These are phyloP conservation scores for Schrenkiella parvula DNA, from an alignment of 345 rosid genomes.

Conservation along the genomic window DNA sequence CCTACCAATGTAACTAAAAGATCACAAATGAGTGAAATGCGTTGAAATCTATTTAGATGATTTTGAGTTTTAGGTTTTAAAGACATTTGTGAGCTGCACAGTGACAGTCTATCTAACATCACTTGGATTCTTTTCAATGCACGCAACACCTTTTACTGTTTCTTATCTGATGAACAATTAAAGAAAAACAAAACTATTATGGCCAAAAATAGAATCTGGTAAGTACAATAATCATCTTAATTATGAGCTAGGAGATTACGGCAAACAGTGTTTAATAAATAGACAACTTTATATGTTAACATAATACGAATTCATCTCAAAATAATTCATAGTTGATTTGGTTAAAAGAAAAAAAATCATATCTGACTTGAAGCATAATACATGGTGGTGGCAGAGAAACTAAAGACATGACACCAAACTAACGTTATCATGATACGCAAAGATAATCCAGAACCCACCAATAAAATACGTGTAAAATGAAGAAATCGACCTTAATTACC, in stretches of 20 bases:
- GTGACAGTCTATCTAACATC: conserved; percentile 32
- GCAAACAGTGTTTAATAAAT: neutral
- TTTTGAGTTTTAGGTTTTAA: neutral
- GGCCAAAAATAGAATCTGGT: neutral
- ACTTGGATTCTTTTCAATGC: conserved; percentile 22
- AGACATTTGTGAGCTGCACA: neutral
- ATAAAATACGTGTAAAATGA: conserved; percentile 1
- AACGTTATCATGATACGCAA: conserved; percentile 21
- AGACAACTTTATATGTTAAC: neutral
- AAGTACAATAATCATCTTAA: neutral
- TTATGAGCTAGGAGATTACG: neutral
- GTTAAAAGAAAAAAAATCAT: neutral
- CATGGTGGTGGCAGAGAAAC: conserved; percentile 18
- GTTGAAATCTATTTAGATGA: neutral
- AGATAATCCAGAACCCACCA: conserved; percentile 9
- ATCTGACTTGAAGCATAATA: conserved; percentile 27
- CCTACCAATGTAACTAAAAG: neutral
- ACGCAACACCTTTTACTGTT: conserved; percentile 25
- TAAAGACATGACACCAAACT: conserved; percentile 32
- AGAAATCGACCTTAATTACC: neutral
- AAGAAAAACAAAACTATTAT: neutral
- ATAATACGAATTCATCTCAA: neutral
- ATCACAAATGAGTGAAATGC: neutral
- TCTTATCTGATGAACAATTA: neutral
- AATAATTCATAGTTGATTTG: neutral